A percentile compares a stretch with the other conserved stretches of the same genome.
Evolutionary conservation across 2,329 filamentous ascomycete genomes (phyloP).

Genomic region (Pochonia chlamydosporia): DNA sequence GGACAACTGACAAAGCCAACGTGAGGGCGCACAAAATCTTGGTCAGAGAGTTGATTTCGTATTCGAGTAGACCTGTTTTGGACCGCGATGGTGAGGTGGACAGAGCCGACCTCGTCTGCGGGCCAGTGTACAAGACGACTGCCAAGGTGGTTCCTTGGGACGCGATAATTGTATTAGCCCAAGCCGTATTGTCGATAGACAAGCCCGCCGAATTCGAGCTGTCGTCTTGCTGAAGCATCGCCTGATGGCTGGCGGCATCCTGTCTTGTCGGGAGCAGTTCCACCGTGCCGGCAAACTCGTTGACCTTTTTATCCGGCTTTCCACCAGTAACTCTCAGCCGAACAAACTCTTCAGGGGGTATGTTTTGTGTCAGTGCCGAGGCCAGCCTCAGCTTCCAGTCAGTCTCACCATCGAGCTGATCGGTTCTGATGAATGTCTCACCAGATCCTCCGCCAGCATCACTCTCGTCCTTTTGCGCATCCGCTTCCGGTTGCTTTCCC

Average conservation of each 20-base stretch:
- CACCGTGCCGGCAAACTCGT: conserved; percentile 88
- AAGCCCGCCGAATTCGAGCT: conserved; percentile 60
- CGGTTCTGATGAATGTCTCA: conserved; percentile 94
- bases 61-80: conserved; percentile 88
- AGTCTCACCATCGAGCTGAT: conserved; percentile 95
- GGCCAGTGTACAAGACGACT: conserved; percentile 89
- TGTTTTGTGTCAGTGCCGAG: conserved; percentile 75
- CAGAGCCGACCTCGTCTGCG: conserved; percentile 87
- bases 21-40: conserved; percentile 94
- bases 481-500: conserved; percentile 27
- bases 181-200: conserved; percentile 94
- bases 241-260: conserved; percentile 39
- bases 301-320: conserved; percentile 88
- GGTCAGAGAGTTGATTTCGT: conserved; percentile 94
- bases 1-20: conserved; percentile 74
- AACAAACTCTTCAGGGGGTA: conserved; percentile 67
- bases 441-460: conserved; percentile 47
- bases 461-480: conserved; percentile 17
- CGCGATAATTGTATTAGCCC: conserved; percentile 96
- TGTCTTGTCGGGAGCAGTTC: conserved; percentile 59
- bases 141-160: conserved; percentile 86
- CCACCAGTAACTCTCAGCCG: conserved; percentile 70
- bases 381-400: conserved; percentile 96
- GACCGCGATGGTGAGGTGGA: conserved; percentile 89
- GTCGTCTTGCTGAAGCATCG: conserved; percentile 27